These are phyloP conservation scores for Halteria grandinella DNA, from an alignment of 73 alveolate species.

Conservation along the genomic window DNA sequence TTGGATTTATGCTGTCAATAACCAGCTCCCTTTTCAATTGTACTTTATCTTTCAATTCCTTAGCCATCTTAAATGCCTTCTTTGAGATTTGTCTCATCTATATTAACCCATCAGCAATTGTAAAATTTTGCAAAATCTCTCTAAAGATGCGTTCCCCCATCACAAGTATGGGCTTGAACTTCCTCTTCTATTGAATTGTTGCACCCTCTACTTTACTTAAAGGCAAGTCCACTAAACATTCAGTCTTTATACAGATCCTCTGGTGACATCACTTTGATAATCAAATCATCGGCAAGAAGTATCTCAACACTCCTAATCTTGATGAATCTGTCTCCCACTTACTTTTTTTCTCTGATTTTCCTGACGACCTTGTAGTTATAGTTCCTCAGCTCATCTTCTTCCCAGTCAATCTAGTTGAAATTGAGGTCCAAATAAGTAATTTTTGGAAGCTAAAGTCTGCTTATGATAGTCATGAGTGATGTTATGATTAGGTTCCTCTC, in stretches of 20 bases:
- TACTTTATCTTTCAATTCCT: not conserved
- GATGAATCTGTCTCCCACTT: not conserved
- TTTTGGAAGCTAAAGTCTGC: slow-evolving; percentile 1
- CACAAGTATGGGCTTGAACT: too few species aligned
- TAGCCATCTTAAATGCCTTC: not conserved
- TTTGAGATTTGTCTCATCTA: not conserved
- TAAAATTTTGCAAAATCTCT: too few species aligned
- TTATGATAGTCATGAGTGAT: not conserved
- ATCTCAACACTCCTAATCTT: slow-evolving; percentile 8
- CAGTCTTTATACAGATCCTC: slow-evolving; percentile 29
- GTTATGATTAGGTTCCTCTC: slow-evolving; percentile 14
- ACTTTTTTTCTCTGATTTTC: slow-evolving; percentile 7
- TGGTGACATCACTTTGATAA: slow-evolving; percentile 10
- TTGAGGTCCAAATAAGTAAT: not conserved
- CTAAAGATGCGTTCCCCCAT: too few species aligned
- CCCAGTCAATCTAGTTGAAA: slow-evolving; percentile 16
- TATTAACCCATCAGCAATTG: too few species aligned
- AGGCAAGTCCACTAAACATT: not conserved
- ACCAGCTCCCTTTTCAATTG: not conserved
- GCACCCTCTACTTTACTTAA: too few species aligned
- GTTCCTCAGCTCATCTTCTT: slow-evolving; percentile 12
- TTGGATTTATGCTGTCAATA: not conserved
- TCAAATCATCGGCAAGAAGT: slow-evolving; percentile 18
- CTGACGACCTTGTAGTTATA: slow-evolving; percentile 10
- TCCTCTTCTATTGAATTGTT: too few species aligned